Evolutionary conservation across 176 grass and related monocot species (phyloP), one percentile per base, ranked within the genome.

Genomic region (Alloteropsis semialata): DNA sequence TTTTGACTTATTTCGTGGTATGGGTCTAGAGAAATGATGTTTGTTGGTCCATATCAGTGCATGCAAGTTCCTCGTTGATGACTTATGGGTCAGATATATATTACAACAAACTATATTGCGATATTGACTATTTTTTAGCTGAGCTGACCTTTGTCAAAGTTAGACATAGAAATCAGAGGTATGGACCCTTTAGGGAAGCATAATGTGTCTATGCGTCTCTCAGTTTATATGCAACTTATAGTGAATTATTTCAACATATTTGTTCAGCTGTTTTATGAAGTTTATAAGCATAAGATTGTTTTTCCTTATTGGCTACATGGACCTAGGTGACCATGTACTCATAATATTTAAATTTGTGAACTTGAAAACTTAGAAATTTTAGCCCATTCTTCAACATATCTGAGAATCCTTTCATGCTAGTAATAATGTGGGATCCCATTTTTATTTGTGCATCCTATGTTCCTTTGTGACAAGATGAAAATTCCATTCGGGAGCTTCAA

Each of bases 191-290:
- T 32, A 50, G 25, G 34, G 21, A 10, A 73, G 33, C 10, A n/a
- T 24, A 36, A 11, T 78, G 18, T 46, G n/a, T n/a, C n/a, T n/a
- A n/a, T n/a, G n/a, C n/a, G n/a, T 54, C 27, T 34, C 27, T 21
- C 21, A 65, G 29, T 46, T 48, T 48, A 48, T 48, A 62, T 46
- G 0, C 14, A 75, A 27, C 73, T 51, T 36, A 51, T 53, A 27
- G n/a, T 50, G 42, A 27, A 28, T 81, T 85, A 33, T 62, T 89
- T 79, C 1, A 54, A 46, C 10, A 1, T 45, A 73, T 75, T 75
- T 84, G 3, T n/a, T 41, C 11, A 69, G 10, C 39, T 69, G 51
- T 5, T 69, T 70, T 53, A 69, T 76, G 10, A 49, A 80, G 70
- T 69, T 14, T 10, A 75, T 62, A 37, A 78, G 24, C 15, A 69